Evolutionary conservation across 2,329 filamentous ascomycete species (phyloP).

Genomic region (Mycosphaerelloides madeirae): DNA sequence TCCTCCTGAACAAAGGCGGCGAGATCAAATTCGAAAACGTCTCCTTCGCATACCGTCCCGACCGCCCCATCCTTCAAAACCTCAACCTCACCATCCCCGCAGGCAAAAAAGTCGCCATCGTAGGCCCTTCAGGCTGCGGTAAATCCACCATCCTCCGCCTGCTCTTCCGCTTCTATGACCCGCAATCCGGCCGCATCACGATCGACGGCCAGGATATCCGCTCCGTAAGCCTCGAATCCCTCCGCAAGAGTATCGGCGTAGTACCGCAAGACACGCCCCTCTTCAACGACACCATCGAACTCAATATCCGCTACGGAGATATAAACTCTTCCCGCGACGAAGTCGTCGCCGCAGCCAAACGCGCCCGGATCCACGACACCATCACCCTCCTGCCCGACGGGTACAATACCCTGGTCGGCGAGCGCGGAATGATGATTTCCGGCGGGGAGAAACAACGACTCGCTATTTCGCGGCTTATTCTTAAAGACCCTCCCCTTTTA

Average conservation of each 20-base stretch:
- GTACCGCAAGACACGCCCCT: constrained; percentile 95
- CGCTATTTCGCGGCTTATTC: constrained; percentile 73
- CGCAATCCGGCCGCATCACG: constrained; percentile 75
- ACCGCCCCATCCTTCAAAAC: constrained; percentile 81
- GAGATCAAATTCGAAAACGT: constrained; percentile 95
- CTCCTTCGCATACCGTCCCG: constrained; percentile 82
- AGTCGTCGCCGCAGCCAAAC: constrained; percentile 70
- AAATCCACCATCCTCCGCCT: constrained; percentile 91
- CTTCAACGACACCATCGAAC: constrained; percentile 93
- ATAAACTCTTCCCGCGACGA: constrained; percentile 69
- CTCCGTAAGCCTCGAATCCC: constrained; percentile 72
- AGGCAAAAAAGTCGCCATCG: constrained; percentile 91
- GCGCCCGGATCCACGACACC: constrained; percentile 80
- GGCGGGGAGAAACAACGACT: constrained; percentile 88
- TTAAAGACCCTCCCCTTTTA: constrained; percentile 83
- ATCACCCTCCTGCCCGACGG: constrained; percentile 77
- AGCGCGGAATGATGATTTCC: constrained; percentile 94
- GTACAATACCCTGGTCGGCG: constrained; percentile 81
- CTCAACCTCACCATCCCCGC: constrained; percentile 85
- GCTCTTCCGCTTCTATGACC: constrained; percentile 91
- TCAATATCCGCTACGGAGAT: constrained; percentile 91
- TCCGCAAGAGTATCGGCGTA: constrained; percentile 83
- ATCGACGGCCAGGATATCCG: constrained; percentile 93
- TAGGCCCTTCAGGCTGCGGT: constrained; percentile 91
- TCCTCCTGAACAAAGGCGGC: constrained; percentile 70